Evolutionary conservation across 2,329 filamentous ascomycete genomes (phyloP).

Genomic region (Onygenales sp.): DNA sequence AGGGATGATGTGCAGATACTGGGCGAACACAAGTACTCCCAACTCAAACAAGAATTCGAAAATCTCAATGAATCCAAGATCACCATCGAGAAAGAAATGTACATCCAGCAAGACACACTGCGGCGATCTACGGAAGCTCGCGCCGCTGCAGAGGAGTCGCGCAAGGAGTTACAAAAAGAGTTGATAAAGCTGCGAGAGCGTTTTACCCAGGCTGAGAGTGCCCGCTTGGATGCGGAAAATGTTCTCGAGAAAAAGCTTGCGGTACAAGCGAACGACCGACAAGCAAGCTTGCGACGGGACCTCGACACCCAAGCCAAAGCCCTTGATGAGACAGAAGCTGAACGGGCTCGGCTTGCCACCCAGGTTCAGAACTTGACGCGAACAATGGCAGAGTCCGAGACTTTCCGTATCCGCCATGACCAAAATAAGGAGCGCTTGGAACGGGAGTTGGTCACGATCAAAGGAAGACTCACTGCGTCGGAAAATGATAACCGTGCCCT

Average conservation of each 20-base stretch:
- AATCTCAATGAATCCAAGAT: constrained; percentile 89
- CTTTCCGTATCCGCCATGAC: constrained; percentile 81
- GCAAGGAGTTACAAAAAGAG: constrained; percentile 80
- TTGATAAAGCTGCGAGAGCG: constrained; percentile 73
- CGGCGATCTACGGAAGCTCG: constrained; percentile 77
- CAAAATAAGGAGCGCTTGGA: constrained; percentile 91
- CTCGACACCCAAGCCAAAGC: constrained; percentile 69
- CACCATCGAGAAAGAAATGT: constrained; percentile 95
- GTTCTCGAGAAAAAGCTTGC: constrained; percentile 72
- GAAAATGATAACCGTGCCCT: constrained; percentile 93
- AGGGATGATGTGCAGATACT: constrained; percentile 88
- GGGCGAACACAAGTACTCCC: constrained; percentile 75
- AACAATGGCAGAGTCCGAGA: constrained; percentile 78
- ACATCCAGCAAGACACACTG: constrained; percentile 85
- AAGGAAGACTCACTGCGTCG: constrained; percentile 78
- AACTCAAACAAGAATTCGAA: constrained; percentile 76
- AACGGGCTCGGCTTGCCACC: constrained; percentile 64
- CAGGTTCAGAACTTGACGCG: constrained; percentile 81
- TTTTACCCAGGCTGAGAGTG: constrained; percentile 77
- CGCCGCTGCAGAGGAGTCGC: constrained; percentile 70
- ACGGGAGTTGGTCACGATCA: constrained; percentile 81
- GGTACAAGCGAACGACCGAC: constrained; percentile 67
- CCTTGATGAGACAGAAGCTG: constrained; percentile 67
- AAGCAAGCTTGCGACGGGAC: constrained; percentile 67
- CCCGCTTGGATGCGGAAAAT: constrained; percentile 71